These are phyloP conservation scores for Ceratocystis colombiana DNA, from an alignment of 2,329 filamentous ascomycete genomes.

Conservation along the genomic window DNA sequence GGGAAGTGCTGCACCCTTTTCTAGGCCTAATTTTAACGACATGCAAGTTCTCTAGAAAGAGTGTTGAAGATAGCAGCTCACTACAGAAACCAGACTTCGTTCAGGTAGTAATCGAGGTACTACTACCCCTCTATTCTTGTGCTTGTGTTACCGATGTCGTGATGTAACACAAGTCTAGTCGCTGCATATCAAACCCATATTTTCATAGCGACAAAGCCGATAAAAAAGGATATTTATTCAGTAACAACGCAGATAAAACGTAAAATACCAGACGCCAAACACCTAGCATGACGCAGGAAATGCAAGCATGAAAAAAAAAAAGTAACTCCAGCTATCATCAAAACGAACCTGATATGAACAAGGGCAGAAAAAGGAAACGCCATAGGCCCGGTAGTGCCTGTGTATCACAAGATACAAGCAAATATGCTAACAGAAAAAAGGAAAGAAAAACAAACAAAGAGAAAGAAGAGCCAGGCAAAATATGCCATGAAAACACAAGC, in stretches of 20 bases:
- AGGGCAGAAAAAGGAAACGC: not conserved
- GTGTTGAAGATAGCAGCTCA: not conserved
- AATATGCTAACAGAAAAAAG: not conserved
- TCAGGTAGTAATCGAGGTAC: too few relatives aligned
- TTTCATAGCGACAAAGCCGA: not conserved
- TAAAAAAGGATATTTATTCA: not conserved
- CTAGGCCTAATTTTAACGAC: not conserved
- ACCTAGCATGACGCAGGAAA: not conserved
- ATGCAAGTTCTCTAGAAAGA: not conserved
- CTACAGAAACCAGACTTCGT: not conserved
- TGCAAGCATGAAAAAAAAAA: not conserved
- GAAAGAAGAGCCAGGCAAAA: not conserved
- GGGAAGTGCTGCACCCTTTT: not conserved
- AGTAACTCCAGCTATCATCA: not conserved
- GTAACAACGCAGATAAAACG: not conserved
- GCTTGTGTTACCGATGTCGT: not conserved
- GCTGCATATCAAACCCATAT: not conserved
- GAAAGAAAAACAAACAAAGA: not conserved
- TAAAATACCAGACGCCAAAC: not conserved
- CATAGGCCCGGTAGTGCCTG: not conserved
- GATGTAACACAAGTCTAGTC: not conserved
- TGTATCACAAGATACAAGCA: not conserved
- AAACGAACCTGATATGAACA: slow-evolving; percentile 10
- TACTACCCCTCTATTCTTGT: not conserved
- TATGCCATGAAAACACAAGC: not conserved